phyloP scores from a whole-genome alignment of 129 eudicot species.

The sunflower (Helianthus annuus) region DNA sequence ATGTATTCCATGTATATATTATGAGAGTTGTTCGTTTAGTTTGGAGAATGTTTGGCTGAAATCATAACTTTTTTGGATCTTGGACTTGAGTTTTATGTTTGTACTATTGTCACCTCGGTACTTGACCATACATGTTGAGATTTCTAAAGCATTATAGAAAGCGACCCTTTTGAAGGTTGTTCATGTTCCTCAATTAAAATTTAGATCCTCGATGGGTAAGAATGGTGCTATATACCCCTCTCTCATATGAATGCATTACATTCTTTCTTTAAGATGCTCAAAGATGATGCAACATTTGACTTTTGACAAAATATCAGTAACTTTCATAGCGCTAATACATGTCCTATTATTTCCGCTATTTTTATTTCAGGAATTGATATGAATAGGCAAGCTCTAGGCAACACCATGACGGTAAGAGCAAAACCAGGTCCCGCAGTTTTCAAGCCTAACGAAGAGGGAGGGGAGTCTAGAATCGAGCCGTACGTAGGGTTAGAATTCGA shows the following conservation, averaged over 20 bases:
- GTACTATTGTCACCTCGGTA: neutral
- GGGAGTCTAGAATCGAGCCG: slow-evolving; percentile 60
- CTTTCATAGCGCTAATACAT: slow-evolving; percentile 11
- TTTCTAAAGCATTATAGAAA: slow-evolving; percentile 7
- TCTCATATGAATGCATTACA: neutral
- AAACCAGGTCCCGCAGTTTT: slow-evolving; percentile 43
- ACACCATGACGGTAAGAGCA: slow-evolving; percentile 60
- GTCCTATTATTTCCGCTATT: neutral
- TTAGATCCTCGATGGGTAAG: neutral
- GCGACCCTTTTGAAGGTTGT: neutral
- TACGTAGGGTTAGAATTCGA: slow-evolving; percentile 76
- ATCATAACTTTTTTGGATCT: neutral
- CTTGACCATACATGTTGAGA: neutral
- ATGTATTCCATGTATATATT: neutral
- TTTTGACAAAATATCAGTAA: neutral
- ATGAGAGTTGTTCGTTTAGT: neutral
- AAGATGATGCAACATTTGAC: neutral
- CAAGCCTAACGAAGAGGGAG: slow-evolving; percentile 56
- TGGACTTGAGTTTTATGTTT: slow-evolving; percentile 1
- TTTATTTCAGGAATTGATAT: slow-evolving; percentile 58
- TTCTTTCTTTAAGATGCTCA: neutral
- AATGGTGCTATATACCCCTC: neutral
- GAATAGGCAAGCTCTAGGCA: slow-evolving; percentile 61
- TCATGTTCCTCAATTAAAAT: neutral
- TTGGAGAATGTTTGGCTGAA: neutral